These are phyloP conservation scores for Nectriaceae sp. DNA, from an alignment of 2,329 filamentous ascomycete genomes.

Conservation along the genomic window DNA sequence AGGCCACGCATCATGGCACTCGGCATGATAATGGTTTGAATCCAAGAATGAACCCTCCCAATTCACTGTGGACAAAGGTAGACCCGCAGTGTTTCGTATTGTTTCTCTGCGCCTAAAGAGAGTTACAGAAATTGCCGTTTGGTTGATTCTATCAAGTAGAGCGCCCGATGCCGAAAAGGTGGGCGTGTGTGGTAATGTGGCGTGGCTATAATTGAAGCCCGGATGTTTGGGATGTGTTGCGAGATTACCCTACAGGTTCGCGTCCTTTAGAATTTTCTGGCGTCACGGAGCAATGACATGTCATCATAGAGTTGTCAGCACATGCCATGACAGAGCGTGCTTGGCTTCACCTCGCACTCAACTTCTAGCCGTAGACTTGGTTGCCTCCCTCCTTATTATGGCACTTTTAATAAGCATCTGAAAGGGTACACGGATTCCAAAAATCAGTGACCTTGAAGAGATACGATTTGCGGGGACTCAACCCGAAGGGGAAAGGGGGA, in stretches of 20 bases:
- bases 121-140: not conserved
- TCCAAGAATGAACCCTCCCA: slow-evolving; percentile 6
- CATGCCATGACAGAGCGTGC: not conserved
- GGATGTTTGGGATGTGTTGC: slow-evolving; percentile 17
- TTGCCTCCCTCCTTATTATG: too few species aligned
- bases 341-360: too few species aligned
- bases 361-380: too few species aligned
- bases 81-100: slow-evolving; percentile 5
- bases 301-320: not conserved
- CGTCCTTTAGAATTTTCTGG: not conserved
- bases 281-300: not conserved
- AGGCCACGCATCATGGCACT: slow-evolving; percentile 3
- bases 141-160: not conserved
- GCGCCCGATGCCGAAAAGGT: slow-evolving; percentile 1
- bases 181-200: not conserved
- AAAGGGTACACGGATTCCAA: too few species aligned
- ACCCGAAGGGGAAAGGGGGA: slow-evolving; percentile 6
- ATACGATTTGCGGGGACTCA: slow-evolving; percentile 7
- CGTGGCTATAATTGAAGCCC: slow-evolving; percentile 1
- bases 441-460: too few species aligned
- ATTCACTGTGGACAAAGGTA: slow-evolving; percentile 10
- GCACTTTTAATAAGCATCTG: too few species aligned
- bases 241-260: slow-evolving; percentile 15
- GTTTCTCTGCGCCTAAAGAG: slow-evolving; percentile 4
- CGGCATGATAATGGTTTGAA: not conserved